Conservation (phyloP, 805 yeast genomes). For the Saccharomyces cerevisiae region DNA sequence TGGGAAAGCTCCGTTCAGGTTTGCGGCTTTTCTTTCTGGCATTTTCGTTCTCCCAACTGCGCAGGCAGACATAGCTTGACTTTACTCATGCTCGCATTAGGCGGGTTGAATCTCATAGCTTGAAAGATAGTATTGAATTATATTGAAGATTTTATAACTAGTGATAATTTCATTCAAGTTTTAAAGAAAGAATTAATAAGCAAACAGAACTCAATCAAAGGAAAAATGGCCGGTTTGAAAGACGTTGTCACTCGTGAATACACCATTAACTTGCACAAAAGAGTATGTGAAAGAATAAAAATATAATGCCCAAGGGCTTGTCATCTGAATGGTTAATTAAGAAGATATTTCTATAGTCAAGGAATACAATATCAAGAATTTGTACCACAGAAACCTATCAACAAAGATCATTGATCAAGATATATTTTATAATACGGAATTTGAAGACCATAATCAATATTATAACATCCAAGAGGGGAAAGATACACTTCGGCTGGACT, state of each 20-base stretch:
- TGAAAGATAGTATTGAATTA: neutral
- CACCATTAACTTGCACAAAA: conserved; percentile 99
- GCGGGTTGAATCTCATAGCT: neutral
- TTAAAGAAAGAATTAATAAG: neutral
- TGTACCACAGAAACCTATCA: neutral
- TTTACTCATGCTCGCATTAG: neutral
- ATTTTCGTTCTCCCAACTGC: neutral
- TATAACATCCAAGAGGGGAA: neutral
- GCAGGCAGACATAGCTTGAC: neutral
- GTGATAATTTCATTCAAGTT: neutral
- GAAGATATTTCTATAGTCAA: neutral
- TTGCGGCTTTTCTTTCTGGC: neutral
- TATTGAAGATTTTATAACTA: neutral
- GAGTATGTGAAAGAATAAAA: conserved; percentile 55
- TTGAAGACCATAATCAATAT: neutral
- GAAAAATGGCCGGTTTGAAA: conserved; percentile 56
- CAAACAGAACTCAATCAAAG: conserved; percentile 8
- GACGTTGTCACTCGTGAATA: conserved; percentile 99
- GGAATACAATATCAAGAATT: neutral
- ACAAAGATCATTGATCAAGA: neutral
- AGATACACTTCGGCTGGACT: neutral
- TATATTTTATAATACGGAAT: neutral
- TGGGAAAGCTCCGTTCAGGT: neutral
- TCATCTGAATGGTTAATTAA: neutral
- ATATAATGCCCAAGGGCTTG: neutral